phyloP scores from a whole-genome alignment of 139 green algal species.

The Coelastrella sp. region DNA sequence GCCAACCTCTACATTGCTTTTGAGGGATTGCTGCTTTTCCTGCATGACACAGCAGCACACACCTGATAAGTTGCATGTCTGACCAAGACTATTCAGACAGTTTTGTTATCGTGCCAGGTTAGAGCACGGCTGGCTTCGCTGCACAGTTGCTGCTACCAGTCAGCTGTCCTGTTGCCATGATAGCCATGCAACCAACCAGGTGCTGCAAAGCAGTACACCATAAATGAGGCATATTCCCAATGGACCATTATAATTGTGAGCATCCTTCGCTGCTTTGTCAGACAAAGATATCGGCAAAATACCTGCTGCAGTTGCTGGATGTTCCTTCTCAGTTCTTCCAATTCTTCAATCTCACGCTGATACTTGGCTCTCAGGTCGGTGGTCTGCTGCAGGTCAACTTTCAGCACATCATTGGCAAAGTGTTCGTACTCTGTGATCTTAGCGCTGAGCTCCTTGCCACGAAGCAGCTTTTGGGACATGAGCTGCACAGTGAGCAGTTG shows the following conservation, averaged over 20 bases:
- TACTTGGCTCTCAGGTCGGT: background rate
- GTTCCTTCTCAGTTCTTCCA: conserved; percentile 37
- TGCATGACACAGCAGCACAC: background rate
- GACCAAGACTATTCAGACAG: too few relatives aligned
- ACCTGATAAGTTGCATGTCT: too few relatives aligned
- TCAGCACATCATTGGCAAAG: conserved; percentile 47
- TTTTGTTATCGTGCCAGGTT: too few relatives aligned
- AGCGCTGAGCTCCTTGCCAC: background rate
- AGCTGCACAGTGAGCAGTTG: background rate
- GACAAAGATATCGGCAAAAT: too few relatives aligned
- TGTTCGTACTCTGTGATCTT: conserved; percentile 51
- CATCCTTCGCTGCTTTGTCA: too few relatives aligned
- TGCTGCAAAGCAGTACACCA: too few relatives aligned
- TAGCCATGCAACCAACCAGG: too few relatives aligned
- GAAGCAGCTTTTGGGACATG: background rate
- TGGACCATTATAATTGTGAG: too few relatives aligned
- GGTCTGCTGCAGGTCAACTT: conserved; percentile 39
- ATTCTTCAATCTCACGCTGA: conserved; percentile 39
- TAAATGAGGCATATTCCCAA: too few relatives aligned
- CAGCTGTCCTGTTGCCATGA: too few relatives aligned
- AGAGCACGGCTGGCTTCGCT: too few relatives aligned
- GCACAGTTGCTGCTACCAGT: too few relatives aligned
- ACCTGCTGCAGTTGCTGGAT: conserved; percentile 37
- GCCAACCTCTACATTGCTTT: conserved; percentile 55
- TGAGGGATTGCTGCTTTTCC: conserved; percentile 19